Conservation (phyloP, 768 basidiomycete species). For the Serendipita sp. region DNA sequence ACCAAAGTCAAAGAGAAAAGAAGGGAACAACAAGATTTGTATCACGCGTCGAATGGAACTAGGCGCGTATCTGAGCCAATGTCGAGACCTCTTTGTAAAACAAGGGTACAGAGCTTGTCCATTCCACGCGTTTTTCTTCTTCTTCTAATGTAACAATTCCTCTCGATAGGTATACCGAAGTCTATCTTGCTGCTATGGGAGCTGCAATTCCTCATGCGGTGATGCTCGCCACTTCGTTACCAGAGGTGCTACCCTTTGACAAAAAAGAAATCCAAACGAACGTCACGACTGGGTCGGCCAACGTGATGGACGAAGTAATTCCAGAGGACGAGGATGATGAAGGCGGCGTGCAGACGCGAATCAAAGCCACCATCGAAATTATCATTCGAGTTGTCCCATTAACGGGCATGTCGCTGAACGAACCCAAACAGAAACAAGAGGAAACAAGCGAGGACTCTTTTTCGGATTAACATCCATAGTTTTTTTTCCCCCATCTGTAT, state of each 20-base stretch:
- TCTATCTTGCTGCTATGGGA: conserved; percentile 70
- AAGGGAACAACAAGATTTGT: conserved; percentile 70
- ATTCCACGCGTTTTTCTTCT: conserved; percentile 12
- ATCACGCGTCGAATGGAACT: conserved; percentile 60
- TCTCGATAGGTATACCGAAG: conserved; percentile 43
- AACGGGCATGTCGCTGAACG: neutral
- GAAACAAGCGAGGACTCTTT: neutral
- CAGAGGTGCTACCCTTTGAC: conserved; percentile 51
- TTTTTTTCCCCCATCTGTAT: neutral
- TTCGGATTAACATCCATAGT: neutral
- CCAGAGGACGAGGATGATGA: conserved; percentile 59
- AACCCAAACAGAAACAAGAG: neutral
- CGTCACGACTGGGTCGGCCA: conserved; percentile 50
- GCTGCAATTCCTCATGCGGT: conserved; percentile 75
- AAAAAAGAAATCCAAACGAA: conserved; percentile 44
- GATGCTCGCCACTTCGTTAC: conserved; percentile 51
- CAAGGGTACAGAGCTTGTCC: conserved; percentile 35
- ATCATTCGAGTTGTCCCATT: neutral
- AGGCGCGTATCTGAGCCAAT: conserved; percentile 57
- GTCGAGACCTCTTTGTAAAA: conserved; percentile 52
- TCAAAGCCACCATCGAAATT: conserved; percentile 47
- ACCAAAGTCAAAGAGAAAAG: conserved; percentile 57
- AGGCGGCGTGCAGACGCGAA: conserved; percentile 40
- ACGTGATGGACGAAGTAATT: conserved; percentile 62
- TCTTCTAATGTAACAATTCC: neutral